Conservation (phyloP, 257 asterid genomes). For the Catharanthus roseus region DNA sequence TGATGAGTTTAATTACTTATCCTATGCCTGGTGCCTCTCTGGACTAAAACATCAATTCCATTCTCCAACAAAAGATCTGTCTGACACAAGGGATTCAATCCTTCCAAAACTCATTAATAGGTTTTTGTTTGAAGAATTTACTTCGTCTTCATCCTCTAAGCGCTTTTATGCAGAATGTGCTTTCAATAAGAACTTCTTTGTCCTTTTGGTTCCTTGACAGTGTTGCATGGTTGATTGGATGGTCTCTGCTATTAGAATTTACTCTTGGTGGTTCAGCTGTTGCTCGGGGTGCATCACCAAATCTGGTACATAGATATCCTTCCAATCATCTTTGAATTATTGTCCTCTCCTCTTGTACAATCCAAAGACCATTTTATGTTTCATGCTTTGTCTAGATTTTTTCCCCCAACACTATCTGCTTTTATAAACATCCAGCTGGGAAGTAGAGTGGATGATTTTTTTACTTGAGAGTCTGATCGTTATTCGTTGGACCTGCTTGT, state of each 20-base stretch:
- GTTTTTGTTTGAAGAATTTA: not conserved
- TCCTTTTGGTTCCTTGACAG: conserved; percentile 34
- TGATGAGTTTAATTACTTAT: not conserved
- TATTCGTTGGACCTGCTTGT: not conserved
- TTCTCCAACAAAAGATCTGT: not conserved
- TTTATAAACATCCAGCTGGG: not conserved
- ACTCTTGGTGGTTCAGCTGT: conserved; percentile 92
- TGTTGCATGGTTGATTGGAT: conserved; percentile 91
- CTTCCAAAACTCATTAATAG: not conserved
- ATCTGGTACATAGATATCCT: conserved; percentile 44
- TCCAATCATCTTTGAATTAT: not conserved
- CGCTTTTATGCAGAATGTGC: not conserved
- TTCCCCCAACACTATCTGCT: not conserved
- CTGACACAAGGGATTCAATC: not conserved
- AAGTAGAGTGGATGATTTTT: too few relatives aligned
- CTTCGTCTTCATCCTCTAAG: not conserved
- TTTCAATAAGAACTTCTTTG: conserved; percentile 7
- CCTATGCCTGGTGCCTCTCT: not conserved
- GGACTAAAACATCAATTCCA: not conserved
- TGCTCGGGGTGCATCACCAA: conserved; percentile 90
- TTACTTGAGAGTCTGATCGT: not conserved
- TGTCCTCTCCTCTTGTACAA: not conserved
- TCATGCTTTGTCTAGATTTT: not conserved
- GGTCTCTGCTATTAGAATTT: conserved; percentile 88
- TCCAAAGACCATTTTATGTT: not conserved